Evolutionary conservation across 1,139 yeast species (phyloP).

Genomic region (Yamadazyma spencermartinsiae): DNA sequence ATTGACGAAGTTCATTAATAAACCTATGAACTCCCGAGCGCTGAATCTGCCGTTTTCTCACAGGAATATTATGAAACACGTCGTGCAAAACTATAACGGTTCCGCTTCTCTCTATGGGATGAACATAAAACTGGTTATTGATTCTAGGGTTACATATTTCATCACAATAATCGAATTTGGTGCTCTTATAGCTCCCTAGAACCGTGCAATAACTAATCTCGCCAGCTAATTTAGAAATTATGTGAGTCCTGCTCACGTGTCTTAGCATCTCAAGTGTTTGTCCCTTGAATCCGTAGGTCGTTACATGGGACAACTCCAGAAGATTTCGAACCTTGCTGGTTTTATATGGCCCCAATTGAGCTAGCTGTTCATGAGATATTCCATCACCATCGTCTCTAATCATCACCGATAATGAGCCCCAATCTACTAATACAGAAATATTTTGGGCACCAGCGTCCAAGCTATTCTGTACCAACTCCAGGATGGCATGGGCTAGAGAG

Average conservation of each 20-base stretch:
- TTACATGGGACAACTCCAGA: conserved; percentile 49
- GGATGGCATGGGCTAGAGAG: conserved; percentile 45
- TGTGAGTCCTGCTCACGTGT: conserved; percentile 2
- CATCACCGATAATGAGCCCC: conserved; percentile 57
- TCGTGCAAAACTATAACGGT: conserved; percentile 50
- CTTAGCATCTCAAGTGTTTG: conserved; percentile 71
- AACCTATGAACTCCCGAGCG: conserved; percentile 22
- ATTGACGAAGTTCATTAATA: conserved; percentile 30
- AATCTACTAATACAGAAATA: conserved; percentile 65
- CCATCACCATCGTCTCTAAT: conserved; percentile 82
- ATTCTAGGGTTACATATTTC: conserved; percentile 9
- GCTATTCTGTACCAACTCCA: conserved; percentile 78
- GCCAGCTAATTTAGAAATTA: conserved; percentile 1
- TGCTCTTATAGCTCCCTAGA: not conserved
- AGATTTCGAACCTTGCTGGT: conserved; percentile 65
- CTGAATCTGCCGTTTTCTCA: conserved; percentile 43
- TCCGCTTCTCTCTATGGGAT: conserved; percentile 33
- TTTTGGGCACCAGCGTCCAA: conserved; percentile 69
- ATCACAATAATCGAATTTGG: conserved; percentile 7
- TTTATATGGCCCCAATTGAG: conserved; percentile 63
- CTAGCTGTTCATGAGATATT: conserved; percentile 56
- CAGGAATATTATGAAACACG: conserved; percentile 58
- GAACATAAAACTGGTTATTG: conserved; percentile 8
- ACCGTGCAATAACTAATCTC: not conserved
- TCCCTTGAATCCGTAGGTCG: conserved; percentile 74